phyloP scores from a whole-genome alignment of 768 basidiomycete species.

The Pholiota conissans region DNA sequence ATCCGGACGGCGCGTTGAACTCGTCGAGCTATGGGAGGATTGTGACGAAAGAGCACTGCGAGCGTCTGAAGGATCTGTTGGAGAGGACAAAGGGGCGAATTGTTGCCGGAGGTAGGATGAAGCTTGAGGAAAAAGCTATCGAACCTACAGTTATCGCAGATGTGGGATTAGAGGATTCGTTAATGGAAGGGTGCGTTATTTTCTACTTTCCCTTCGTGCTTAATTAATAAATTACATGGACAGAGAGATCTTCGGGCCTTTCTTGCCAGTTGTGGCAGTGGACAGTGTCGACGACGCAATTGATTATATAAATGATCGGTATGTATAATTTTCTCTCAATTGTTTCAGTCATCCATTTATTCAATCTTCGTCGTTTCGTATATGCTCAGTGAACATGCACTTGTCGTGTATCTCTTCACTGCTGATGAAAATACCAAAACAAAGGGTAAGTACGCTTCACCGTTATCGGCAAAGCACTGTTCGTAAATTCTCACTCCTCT shows the following conservation, averaged over 20 bases:
- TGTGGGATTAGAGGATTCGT: constrained; percentile 51
- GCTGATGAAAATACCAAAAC: constrained; percentile 41
- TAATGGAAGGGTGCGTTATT: constrained; percentile 56
- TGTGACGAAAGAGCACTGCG: constrained; percentile 52
- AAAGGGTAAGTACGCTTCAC: constrained; percentile 27
- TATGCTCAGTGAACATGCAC: constrained; percentile 47
- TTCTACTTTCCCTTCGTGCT: not conserved
- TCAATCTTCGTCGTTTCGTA: too few species aligned
- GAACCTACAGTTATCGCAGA: constrained; percentile 62
- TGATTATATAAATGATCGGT: constrained; percentile 54
- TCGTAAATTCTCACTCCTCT: too few species aligned
- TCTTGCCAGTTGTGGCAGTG: constrained; percentile 63
- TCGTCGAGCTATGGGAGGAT: constrained; percentile 49
- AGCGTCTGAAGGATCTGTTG: constrained; percentile 52
- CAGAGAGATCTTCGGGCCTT: constrained; percentile 76
- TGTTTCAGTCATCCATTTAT: not conserved
- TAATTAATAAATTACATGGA: not conserved
- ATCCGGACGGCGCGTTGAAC: constrained; percentile 49
- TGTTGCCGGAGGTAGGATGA: constrained; percentile 44
- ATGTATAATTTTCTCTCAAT: constrained; percentile 14
- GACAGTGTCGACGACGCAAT: constrained; percentile 56
- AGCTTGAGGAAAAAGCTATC: constrained; percentile 40
- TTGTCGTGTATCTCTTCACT: constrained; percentile 67
- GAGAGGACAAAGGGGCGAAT: constrained; percentile 54
- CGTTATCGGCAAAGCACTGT: too few species aligned